A percentile compares a stretch with the other conserved stretches of the same genome.
Evolutionary conservation across 257 asterid species (phyloP).

Genomic region (Buddleja alternifolia): DNA sequence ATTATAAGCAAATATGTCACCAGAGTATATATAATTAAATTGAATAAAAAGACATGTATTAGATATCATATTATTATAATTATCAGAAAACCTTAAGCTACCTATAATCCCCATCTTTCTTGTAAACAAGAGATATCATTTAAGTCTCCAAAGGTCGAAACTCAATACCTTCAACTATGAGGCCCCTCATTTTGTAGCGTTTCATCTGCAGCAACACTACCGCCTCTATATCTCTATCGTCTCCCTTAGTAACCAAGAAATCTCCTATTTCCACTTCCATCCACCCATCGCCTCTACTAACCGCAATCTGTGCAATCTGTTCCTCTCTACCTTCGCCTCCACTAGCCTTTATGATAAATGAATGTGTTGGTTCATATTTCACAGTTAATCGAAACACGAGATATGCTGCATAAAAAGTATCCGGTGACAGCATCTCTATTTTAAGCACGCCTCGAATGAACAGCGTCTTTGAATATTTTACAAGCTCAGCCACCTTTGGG

Average conservation of each 20-base stretch:
- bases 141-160: slow-evolving; percentile 18
- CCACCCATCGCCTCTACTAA: slow-evolving; percentile 38
- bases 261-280: slow-evolving; percentile 42
- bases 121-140: no score
- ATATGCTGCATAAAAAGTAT: slow-evolving; percentile 23
- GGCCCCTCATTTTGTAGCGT: slow-evolving; percentile 4
- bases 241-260: slow-evolving; percentile 25
- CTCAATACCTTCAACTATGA: slow-evolving; percentile 38
- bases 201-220: not conserved
- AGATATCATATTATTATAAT: no score
- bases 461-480: not conserved
- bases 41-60: no score
- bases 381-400: slow-evolving; percentile 15
- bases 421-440: slow-evolving; percentile 22
- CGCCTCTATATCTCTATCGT: slow-evolving; percentile 29
- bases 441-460: slow-evolving; percentile 19
- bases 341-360: not conserved
- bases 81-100: no score
- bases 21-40: no score
- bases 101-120: no score
- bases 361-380: not conserved
- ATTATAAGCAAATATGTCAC: no score
- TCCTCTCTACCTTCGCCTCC: not conserved
- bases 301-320: no score
- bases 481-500: slow-evolving; percentile 21